Evolutionary conservation across 805 yeast species (phyloP).

Genomic region (Lipomyces chichibuensis): DNA sequence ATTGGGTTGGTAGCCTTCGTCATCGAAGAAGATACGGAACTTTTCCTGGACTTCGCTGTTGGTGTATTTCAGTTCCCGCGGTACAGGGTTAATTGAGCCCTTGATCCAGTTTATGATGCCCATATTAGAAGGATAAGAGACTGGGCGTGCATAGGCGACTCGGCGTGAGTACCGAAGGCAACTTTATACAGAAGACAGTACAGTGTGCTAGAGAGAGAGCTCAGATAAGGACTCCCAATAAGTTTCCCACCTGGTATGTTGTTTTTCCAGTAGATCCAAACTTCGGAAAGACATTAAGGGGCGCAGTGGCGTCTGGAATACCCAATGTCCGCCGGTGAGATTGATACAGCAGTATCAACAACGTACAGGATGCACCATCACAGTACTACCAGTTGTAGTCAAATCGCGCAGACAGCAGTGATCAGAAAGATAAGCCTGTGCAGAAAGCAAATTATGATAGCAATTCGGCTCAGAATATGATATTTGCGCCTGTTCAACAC

Average conservation of each 20-base stretch:
- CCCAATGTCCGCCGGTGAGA: not conserved
- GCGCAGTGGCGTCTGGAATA: not conserved
- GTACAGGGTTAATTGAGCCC: constrained; percentile 3
- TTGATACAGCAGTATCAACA: not conserved
- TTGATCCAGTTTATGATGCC: constrained; percentile 4
- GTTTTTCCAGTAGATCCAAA: not conserved
- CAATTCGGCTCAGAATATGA: too few relatives aligned
- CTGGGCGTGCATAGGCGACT: not conserved
- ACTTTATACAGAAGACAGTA: not conserved
- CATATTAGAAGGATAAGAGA: not conserved
- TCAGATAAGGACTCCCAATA: not conserved
- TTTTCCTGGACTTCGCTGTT: constrained; percentile 6
- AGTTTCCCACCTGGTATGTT: not conserved
- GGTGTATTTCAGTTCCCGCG: constrained; percentile 3
- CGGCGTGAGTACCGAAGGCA: not conserved
- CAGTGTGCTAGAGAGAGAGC: not conserved
- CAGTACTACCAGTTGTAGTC: too few relatives aligned
- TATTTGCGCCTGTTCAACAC: too few relatives aligned
- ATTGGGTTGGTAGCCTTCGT: constrained; percentile 2
- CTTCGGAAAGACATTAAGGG: not conserved
- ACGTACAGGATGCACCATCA: too few relatives aligned
- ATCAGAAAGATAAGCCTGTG: too few relatives aligned
- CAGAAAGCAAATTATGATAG: too few relatives aligned
- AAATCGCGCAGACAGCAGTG: too few relatives aligned
- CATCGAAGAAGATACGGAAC: constrained; percentile 1